Percentiles rank a stretch among this genome's conserved stretches.
Evolutionary conservation across 192 early-diverging fungal genomes (phyloP).

Genomic region (Gaertneriomyces semiglobifer): DNA sequence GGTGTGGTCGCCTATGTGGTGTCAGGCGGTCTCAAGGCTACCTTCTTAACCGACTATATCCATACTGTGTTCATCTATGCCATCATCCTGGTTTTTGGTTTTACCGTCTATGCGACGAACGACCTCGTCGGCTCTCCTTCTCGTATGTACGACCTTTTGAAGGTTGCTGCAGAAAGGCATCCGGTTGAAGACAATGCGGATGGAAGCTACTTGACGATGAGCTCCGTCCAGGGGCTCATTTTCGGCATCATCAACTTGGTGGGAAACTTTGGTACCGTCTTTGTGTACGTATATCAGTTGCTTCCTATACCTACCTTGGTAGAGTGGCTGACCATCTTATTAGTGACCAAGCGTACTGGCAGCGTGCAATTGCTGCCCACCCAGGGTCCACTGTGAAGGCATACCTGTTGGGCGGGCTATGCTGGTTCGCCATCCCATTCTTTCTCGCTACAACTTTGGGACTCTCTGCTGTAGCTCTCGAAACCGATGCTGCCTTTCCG

Average conservation of each 20-base stretch:
- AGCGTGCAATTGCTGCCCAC: constrained; percentile 68
- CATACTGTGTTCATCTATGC: constrained; percentile 68
- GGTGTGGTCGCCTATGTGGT: constrained; percentile 67
- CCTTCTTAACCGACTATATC: constrained; percentile 69
- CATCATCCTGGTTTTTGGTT: constrained; percentile 65
- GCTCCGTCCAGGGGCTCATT: constrained; percentile 60
- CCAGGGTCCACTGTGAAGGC: constrained; percentile 65
- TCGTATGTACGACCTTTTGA: constrained; percentile 67
- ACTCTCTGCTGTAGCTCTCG: constrained; percentile 62
- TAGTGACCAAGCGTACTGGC: constrained; percentile 72
- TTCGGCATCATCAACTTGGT: constrained; percentile 74
- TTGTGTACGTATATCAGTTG: constrained; percentile 3
- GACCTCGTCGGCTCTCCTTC: constrained; percentile 60
- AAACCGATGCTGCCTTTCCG: constrained; percentile 51
- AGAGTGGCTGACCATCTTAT: constrained; percentile 28
- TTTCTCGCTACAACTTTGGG: constrained; percentile 70
- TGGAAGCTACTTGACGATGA: constrained; percentile 64
- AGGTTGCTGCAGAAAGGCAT: constrained; percentile 38
- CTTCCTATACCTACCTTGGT: too few species aligned
- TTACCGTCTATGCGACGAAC: constrained; percentile 63
- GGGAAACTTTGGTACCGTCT: constrained; percentile 73
- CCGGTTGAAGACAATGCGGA: constrained; percentile 60
- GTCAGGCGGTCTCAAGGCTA: constrained; percentile 71
- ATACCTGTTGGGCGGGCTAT: constrained; percentile 69
- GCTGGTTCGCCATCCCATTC: constrained; percentile 77